These are phyloP conservation scores for Aspergillus niger DNA, from an alignment of 2,329 filamentous ascomycete genomes.

Conservation along the genomic window DNA sequence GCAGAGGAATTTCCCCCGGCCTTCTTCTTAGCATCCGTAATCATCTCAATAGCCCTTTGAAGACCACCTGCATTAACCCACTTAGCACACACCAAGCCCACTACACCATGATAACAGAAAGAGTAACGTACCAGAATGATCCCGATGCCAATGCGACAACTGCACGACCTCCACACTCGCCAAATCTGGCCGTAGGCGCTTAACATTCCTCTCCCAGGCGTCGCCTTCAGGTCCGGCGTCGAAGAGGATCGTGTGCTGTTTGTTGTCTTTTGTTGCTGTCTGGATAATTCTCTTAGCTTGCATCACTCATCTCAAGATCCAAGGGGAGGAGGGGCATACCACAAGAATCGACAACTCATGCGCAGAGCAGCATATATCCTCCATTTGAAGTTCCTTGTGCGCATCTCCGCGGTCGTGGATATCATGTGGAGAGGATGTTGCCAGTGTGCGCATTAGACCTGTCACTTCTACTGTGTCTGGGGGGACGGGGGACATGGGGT, in stretches of 20 bases:
- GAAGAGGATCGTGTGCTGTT: conserved; percentile 54
- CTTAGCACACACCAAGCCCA: neutral
- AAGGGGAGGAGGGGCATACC: conserved; percentile 33
- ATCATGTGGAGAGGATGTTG: conserved; percentile 37
- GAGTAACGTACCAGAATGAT: conserved; percentile 52
- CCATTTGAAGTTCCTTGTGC: conserved; percentile 51
- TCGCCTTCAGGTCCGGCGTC: conserved; percentile 57
- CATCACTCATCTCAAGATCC: neutral
- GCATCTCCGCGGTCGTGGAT: conserved; percentile 45
- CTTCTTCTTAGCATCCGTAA: conserved; percentile 44
- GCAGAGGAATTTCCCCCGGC: conserved; percentile 16
- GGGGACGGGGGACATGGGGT: conserved; percentile 53
- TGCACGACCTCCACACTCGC: conserved; percentile 51
- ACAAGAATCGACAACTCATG: conserved; percentile 58
- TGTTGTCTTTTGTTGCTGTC: conserved; percentile 51
- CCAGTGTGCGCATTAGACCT: conserved; percentile 48
- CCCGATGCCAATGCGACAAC: conserved; percentile 58
- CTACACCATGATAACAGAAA: neutral
- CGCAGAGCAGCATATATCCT: conserved; percentile 56
- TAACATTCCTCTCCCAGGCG: conserved; percentile 54
- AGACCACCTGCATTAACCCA: conserved; percentile 46
- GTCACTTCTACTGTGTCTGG: conserved; percentile 47
- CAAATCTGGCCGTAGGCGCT: conserved; percentile 47
- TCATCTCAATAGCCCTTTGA: conserved; percentile 51
- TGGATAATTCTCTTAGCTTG: conserved; percentile 14